Evolutionary conservation across 1,284 basidiomycete species (phyloP), one percentile per base, ranked within the genome.

Genomic region (Ustilago hordei): DNA sequence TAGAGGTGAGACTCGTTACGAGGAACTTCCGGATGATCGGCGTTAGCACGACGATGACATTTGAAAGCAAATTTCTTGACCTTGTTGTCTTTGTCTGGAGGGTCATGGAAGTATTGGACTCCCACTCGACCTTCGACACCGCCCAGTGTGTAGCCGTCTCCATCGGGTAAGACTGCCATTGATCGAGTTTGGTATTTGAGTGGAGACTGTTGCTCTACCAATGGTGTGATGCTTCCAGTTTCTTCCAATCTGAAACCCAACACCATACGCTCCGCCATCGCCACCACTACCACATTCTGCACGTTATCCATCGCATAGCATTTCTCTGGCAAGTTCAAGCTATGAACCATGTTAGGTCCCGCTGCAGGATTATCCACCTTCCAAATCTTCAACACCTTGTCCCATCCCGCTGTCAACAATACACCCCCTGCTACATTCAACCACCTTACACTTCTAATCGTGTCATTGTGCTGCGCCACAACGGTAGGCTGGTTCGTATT

Each of bases 111-210:
- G 86, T 87, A 97, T 93, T 98, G 96, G 71, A 99, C 95, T 1
- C 94, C 95, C 0, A 98, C 95, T 57, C 96, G 90, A 9, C 96
- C 96, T 87, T 99, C 96, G 12, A 98, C 91, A 84, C 94, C 95
- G 17, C 96, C 96, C 0, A 98, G 90, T 0, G 95, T 95, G 55
- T 82, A 85, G 2, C 83, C 84, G 50, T 81, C 80, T 7, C 81
- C 81, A 19, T 80, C 81, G 11, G 84, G 84, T 1, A 83, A 64
- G 0, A 80, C 73, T 5, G 81, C 78, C 53, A 80, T 67, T n/a
- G 66, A 69, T 6, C 96, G 91, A 4, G 96, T 98, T 87, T 98
- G 96, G 92, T 93, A 95, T 86, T 96, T 89, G 88, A 81, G 94
- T 28, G 82, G 85, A 65, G 64, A 72, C 43, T 81, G 68, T 56